phyloP scores from a whole-genome alignment of 106 monocot genomes.

The Dendrobium huoshanense region DNA sequence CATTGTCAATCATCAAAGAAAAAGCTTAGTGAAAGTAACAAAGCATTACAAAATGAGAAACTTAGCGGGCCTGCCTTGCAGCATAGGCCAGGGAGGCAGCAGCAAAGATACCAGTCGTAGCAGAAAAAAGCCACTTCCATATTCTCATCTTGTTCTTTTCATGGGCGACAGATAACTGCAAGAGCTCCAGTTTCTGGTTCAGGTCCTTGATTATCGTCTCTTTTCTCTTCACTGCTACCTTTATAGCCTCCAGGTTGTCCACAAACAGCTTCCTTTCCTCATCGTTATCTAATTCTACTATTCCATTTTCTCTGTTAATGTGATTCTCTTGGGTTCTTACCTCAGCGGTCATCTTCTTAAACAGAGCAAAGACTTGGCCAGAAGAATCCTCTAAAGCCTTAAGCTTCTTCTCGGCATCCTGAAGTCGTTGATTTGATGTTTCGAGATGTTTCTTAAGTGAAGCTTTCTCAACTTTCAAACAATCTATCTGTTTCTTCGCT shows the following conservation, averaged over 20 bases:
- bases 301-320: too few species aligned
- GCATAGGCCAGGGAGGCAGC: conserved; percentile 33
- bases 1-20: too few species aligned
- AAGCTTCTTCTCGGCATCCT: background rate
- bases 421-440: background rate
- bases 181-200: conserved; percentile 17
- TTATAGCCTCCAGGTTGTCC: conserved; percentile 7
- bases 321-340: too few species aligned
- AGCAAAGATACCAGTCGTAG: conserved; percentile 29
- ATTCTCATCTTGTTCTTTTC: background rate
- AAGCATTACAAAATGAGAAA: background rate
- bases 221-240: conserved; percentile 1
- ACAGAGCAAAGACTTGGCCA: too few species aligned
- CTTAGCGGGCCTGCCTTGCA: conserved; percentile 8
- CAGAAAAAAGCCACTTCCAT: background rate
- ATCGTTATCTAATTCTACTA: too few species aligned
- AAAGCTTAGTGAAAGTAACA: too few species aligned
- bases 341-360: too few species aligned
- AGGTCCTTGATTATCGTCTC: conserved; percentile 15
- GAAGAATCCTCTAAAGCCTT: too few species aligned
- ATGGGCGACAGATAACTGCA: conserved; percentile 23
- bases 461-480: too few species aligned
- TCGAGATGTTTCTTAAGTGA: too few species aligned
- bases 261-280: too few species aligned
- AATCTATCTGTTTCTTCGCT: too few species aligned